Conservation (phyloP, 306 rosid species). For the Inga laurina region DNA sequence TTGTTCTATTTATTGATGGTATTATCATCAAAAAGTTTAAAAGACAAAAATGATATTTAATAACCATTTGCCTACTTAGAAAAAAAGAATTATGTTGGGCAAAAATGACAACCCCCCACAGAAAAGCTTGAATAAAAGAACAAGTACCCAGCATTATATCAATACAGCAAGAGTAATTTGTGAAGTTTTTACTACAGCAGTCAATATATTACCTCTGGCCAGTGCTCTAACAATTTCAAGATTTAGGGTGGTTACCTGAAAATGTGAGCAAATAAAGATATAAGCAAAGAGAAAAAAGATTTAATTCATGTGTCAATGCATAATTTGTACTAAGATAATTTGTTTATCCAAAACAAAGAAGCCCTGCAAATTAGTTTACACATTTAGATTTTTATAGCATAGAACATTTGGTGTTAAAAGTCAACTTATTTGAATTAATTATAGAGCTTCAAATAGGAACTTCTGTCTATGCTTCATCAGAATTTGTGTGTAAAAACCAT, state of each 20-base stretch:
- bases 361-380: neutral
- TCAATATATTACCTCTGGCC: slow-evolving; percentile 68
- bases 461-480: slow-evolving; percentile 19
- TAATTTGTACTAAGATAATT: slow-evolving; percentile 5
- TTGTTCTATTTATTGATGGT: neutral
- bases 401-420: neutral
- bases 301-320: neutral
- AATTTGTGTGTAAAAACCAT: neutral
- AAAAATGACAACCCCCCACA: neutral
- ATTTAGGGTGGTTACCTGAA: slow-evolving; percentile 90
- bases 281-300: slow-evolving; percentile 25
- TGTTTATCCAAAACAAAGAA: neutral
- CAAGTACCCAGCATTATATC: neutral
- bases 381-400: neutral
- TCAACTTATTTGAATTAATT: neutral
- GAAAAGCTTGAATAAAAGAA: slow-evolving; percentile 33
- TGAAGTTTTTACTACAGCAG: slow-evolving; percentile 12
- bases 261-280: slow-evolving; percentile 31
- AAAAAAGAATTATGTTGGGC: neutral
- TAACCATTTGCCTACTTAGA: neutral
- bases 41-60: neutral
- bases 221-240: slow-evolving; percentile 92
- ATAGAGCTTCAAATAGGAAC: neutral
- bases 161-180: neutral
- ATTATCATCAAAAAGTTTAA: slow-evolving; percentile 1